A percentile compares a stretch with the other conserved stretches of the same genome.
Conservation (phyloP, 2,329 filamentous ascomycete species). For the Tolypocladium sp. region DNA sequence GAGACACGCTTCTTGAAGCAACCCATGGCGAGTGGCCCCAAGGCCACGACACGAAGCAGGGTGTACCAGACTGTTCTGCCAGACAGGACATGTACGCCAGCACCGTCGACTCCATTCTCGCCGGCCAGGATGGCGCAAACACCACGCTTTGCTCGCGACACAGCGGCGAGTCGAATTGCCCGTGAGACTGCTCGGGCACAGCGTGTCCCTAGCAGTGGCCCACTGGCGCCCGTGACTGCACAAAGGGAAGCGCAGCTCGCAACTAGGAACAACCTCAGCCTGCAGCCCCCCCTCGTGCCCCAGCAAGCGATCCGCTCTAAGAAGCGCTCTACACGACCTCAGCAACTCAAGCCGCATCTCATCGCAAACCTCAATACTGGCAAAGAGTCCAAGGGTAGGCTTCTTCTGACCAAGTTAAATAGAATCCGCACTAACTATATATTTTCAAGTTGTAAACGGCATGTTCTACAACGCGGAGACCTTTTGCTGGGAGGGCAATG, state of each 20-base stretch:
- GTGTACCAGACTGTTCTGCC: constrained; percentile 45
- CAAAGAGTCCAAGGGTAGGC: constrained; percentile 73
- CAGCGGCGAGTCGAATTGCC: constrained; percentile 55
- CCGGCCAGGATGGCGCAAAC: constrained; percentile 46
- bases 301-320: constrained; percentile 39
- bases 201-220: constrained; percentile 43
- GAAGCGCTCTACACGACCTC: constrained; percentile 47
- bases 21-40: constrained; percentile 62
- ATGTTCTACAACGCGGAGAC: constrained; percentile 91
- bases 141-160: constrained; percentile 57
- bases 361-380: constrained; percentile 74
- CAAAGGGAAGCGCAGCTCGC: constrained; percentile 46
- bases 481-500: constrained; percentile 93
- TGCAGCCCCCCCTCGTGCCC: constrained; percentile 27
- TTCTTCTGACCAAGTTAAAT: not conserved
- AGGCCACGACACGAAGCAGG: constrained; percentile 49
- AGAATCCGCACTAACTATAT: constrained; percentile 17
- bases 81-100: constrained; percentile 43
- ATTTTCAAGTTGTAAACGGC: constrained; percentile 65
- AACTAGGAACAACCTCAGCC: constrained; percentile 36
- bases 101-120: constrained; percentile 44
- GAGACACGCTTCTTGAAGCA: constrained; percentile 80
- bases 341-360: constrained; percentile 71
- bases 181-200: constrained; percentile 54
- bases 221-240: constrained; percentile 44